Percentiles rank a stretch among this genome's conserved stretches.
These are phyloP conservation scores for Fragaria ananassa DNA, from an alignment of 306 rosid genomes.

Conservation along the genomic window DNA sequence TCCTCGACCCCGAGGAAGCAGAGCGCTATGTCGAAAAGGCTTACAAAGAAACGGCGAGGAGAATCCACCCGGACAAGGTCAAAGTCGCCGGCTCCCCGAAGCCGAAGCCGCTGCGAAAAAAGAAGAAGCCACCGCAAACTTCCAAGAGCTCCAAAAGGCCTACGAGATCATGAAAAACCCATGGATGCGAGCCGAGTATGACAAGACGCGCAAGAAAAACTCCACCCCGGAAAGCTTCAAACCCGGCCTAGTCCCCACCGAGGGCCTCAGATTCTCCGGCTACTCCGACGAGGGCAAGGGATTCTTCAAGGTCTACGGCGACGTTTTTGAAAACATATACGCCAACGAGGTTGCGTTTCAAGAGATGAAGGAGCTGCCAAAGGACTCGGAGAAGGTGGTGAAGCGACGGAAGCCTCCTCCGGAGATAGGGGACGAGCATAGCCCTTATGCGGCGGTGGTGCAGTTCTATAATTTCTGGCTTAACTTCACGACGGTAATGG, in stretches of 20 bases:
- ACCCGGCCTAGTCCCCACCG: background rate
- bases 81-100: background rate
- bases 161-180: background rate
- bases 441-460: background rate
- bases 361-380: background rate
- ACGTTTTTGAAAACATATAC: background rate
- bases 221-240: background rate
- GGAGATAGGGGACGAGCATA: background rate
- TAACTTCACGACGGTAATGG: background rate
- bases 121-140: background rate
- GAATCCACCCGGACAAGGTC: background rate
- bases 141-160: background rate
- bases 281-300: background rate
- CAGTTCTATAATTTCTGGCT: background rate
- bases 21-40: background rate
- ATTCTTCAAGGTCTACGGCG: background rate
- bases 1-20: background rate
- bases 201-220: background rate
- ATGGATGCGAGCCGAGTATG: background rate
- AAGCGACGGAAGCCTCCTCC: background rate
- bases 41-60: background rate
- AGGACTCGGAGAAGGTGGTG: background rate
- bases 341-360: background rate
- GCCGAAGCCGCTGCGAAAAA: background rate
- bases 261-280: background rate